Percentiles rank a stretch among this genome's conserved stretches.
phyloP scores from a whole-genome alignment of 805 yeast genomes.

The Yarrowia bubula region DNA sequence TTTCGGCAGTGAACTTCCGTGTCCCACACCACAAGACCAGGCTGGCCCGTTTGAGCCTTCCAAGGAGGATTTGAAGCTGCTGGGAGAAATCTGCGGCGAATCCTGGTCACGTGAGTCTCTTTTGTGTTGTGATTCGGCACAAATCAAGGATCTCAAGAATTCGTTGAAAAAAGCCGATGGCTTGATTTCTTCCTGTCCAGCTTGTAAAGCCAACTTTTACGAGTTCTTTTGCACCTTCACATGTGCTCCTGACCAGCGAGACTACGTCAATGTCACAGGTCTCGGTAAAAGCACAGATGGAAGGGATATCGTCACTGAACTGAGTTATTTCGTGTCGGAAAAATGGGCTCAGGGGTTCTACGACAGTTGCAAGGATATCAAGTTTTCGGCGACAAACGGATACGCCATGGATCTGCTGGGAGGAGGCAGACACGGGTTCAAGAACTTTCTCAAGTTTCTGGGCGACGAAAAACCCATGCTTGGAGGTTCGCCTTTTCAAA shows the following conservation, averaged over 20 bases:
- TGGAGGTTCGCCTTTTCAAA: conserved; percentile 96
- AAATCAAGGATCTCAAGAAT: conserved; percentile 51
- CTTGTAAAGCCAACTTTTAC: conserved; percentile 81
- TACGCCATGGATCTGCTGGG: conserved; percentile 96
- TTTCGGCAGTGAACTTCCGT: conserved; percentile 79
- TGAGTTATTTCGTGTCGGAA: conserved; percentile 60
- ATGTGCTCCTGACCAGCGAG: conserved; percentile 80
- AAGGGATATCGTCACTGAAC: conserved; percentile 63
- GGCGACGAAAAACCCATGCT: conserved; percentile 93
- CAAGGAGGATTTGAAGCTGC: conserved; percentile 45
- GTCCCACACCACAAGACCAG: conserved; percentile 47
- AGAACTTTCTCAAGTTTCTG: conserved; percentile 74
- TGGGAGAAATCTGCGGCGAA: conserved; percentile 69
- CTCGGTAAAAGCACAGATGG: conserved; percentile 52
- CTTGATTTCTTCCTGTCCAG: conserved; percentile 86
- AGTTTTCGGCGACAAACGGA: conserved; percentile 92
- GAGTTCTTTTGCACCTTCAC: conserved; percentile 82
- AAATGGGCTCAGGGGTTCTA: conserved; percentile 62
- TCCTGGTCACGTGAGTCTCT: conserved; percentile 50
- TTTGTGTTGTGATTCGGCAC: conserved; percentile 72
- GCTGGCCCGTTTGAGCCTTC: conserved; percentile 52
- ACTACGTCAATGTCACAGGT: conserved; percentile 65
- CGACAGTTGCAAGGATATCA: conserved; percentile 84
- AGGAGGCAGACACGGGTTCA: conserved; percentile 85
- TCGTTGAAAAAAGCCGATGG: conserved; percentile 75